A percentile compares a stretch with the other conserved stretches of the same genome.
Conservation (phyloP, 768 basidiomycete genomes). For the Auriscalpium orientale region DNA sequence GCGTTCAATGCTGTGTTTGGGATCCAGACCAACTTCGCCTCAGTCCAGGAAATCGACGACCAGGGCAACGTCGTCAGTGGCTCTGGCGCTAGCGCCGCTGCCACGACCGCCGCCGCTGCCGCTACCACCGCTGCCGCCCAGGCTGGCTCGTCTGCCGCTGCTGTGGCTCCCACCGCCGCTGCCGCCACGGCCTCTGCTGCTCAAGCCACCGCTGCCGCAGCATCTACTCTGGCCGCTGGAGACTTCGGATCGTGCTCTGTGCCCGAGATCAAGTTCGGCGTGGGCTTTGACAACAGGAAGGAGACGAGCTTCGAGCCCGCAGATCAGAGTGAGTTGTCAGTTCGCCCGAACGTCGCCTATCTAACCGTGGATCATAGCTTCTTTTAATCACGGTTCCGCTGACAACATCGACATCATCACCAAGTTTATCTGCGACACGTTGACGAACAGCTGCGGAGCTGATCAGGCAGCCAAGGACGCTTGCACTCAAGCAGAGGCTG, state of each 20-base stretch:
- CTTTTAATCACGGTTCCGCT: slow-evolving; percentile 46
- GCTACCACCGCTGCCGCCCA: slow-evolving; percentile 9
- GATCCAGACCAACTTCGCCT: slow-evolving; percentile 43
- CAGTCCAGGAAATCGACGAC: slow-evolving; percentile 35
- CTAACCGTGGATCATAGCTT: slow-evolving; percentile 19
- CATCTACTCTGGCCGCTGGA: not conserved
- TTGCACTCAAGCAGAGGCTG: slow-evolving; percentile 33
- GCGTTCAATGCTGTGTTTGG: slow-evolving; percentile 54
- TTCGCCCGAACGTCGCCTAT: not conserved
- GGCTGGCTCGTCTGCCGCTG: slow-evolving; percentile 1
- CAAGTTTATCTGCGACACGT: slow-evolving; percentile 47
- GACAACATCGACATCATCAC: slow-evolving; percentile 53
- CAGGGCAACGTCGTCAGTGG: slow-evolving; percentile 27
- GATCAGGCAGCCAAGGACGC: slow-evolving; percentile 45
- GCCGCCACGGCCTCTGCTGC: slow-evolving; percentile 4
- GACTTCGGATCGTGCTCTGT: slow-evolving; percentile 42
- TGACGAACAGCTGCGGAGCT: slow-evolving; percentile 47
- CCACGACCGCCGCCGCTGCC: slow-evolving; percentile 11
- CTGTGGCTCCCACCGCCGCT: not conserved
- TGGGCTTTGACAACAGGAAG: slow-evolving; percentile 43
- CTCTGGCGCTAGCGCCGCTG: slow-evolving; percentile 17
- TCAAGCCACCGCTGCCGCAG: not conserved
- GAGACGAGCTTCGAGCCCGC: slow-evolving; percentile 49
- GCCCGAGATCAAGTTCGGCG: slow-evolving; percentile 49
- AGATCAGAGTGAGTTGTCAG: slow-evolving; percentile 26